These are phyloP conservation scores for Parietaria judaica DNA, from an alignment of 306 rosid genomes.

Conservation along the genomic window DNA sequence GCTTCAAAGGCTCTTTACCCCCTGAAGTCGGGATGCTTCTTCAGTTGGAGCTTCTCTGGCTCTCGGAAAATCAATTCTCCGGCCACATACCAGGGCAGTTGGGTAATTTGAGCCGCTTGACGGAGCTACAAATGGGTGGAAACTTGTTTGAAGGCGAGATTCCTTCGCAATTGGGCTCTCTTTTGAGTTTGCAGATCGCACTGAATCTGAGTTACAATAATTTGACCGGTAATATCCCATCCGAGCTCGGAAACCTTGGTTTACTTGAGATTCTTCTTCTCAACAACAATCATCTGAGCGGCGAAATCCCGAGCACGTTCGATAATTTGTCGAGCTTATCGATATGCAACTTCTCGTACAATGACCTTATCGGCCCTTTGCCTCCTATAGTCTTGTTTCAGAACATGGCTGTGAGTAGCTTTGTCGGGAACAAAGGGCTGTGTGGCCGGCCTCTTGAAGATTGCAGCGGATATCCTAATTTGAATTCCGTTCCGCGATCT, in stretches of 20 bases:
- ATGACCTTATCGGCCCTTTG: constrained; percentile 71
- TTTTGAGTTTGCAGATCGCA: constrained; percentile 79
- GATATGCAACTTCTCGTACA: constrained; percentile 88
- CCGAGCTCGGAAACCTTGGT: constrained; percentile 59
- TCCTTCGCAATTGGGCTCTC: constrained; percentile 69
- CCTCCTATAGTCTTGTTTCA: constrained; percentile 59
- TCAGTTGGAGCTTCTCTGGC: constrained; percentile 76
- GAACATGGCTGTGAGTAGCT: constrained; percentile 66
- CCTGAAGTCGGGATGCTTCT: constrained; percentile 66
- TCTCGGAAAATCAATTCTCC: constrained; percentile 60
- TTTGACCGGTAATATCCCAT: constrained; percentile 63
- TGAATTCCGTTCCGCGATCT: constrained; percentile 18
- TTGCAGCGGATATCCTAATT: constrained; percentile 40
- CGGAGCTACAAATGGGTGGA: constrained; percentile 74
- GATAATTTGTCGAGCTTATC: constrained; percentile 63
- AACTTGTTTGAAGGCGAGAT: constrained; percentile 68
- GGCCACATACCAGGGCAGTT: constrained; percentile 60
- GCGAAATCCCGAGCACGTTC: constrained; percentile 71
- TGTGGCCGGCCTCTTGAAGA: constrained; percentile 65
- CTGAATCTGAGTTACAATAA: constrained; percentile 84
- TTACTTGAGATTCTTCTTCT: constrained; percentile 61
- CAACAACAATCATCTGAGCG: constrained; percentile 78
- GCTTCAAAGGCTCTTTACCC: constrained; percentile 54
- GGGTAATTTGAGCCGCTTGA: constrained; percentile 69
- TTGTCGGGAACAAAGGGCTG: constrained; percentile 56